These are phyloP conservation scores for Bisporella sp. DNA, from an alignment of 2,329 filamentous ascomycete genomes.

Conservation along the genomic window DNA sequence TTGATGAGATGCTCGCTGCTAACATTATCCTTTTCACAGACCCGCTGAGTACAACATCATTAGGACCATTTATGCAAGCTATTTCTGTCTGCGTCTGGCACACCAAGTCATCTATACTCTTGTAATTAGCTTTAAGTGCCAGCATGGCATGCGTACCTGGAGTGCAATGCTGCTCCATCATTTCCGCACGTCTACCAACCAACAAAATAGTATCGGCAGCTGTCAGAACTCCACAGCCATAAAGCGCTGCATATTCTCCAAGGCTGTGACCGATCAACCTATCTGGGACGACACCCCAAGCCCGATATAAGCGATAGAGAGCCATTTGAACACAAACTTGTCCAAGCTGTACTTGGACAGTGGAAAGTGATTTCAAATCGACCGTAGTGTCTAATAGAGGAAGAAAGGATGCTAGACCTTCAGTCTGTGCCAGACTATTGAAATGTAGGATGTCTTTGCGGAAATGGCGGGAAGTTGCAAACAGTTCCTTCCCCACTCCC, in stretches of 20 bases:
- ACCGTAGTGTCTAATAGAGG: slow-evolving; percentile 3
- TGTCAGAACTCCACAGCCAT: slow-evolving; percentile 64
- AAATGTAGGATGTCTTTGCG: slow-evolving; percentile 5
- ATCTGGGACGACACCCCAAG: slow-evolving; percentile 47
- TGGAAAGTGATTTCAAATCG: slow-evolving; percentile 30
- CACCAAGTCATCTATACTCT: slow-evolving; percentile 44
- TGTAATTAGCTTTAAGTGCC: slow-evolving; percentile 38
- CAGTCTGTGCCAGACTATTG: slow-evolving; percentile 3
- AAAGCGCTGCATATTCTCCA: slow-evolving; percentile 44
- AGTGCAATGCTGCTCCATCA: slow-evolving; percentile 50
- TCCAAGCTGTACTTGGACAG: slow-evolving; percentile 46
- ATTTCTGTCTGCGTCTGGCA: slow-evolving; percentile 33
- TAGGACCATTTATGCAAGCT: slow-evolving; percentile 70
- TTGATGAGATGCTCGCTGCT: slow-evolving; percentile 41
- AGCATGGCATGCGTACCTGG: slow-evolving; percentile 62
- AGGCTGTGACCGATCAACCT: slow-evolving; percentile 45
- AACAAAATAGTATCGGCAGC: slow-evolving; percentile 65
- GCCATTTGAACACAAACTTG: slow-evolving; percentile 50
- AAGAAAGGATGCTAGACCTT: slow-evolving; percentile 6
- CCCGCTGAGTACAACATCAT: slow-evolving; percentile 67
- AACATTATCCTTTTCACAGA: slow-evolving; percentile 42
- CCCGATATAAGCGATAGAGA: slow-evolving; percentile 46
- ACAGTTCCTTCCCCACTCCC: slow-evolving; percentile 6
- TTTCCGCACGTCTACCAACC: slow-evolving; percentile 56
- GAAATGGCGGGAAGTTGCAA: slow-evolving; percentile 2